Base-by-base conservation (phyloP, 148 eudicot genomes). In the Nepenthes mirabilis region DNA sequence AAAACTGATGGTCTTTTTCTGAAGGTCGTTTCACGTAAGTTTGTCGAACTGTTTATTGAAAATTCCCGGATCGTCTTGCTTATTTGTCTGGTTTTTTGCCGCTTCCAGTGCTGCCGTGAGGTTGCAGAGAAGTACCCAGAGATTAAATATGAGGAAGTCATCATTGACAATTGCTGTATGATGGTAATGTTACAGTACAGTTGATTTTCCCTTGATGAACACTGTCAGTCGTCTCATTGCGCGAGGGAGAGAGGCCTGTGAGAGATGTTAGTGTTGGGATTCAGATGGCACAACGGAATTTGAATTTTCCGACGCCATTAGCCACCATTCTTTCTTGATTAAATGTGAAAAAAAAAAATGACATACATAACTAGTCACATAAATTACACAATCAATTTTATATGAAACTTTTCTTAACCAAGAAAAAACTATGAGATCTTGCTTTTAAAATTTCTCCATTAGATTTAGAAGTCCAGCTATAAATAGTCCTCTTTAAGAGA, bases 101-200 rank as follows among this genome's bases (percentile, higher is more conserved):
- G 57, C 37, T 62, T 70, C 63, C 88, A 93, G 98, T 93, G 98
- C 64, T 93, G 98, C 76, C 91, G 96, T 36, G 98, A 93, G 78
- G 98, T 93, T 59, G 96, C 98, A 58, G 95, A 83, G 75, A 93
- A 93, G 80, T 88, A 88, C 73, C 98, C 98, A 33, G 98, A 93
- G 55, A 83, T 93, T 8, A 72, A 43, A 66, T 93, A 93, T 51
- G 98, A 93, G 78, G 98, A 93, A 79, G 98, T 93, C 60, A 85
- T 93, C 63, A 93, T 93, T 68, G 98, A 93, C 73, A 93, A 93
- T 72, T 80, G 87, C 73, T 88, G 96, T 68, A 93, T 93, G 98
- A 88, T 93, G 98, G 98, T 93, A 85, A 40, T 54, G 32, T 40
- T 59, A 88, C 88, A 96, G 98, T 93, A 85, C 43, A 54, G 32